A percentile compares a stretch with the other conserved stretches of the same genome.
These are phyloP conservation scores for Mortierella antarctica DNA, from an alignment of 192 early-diverging fungal species.

Conservation along the genomic window DNA sequence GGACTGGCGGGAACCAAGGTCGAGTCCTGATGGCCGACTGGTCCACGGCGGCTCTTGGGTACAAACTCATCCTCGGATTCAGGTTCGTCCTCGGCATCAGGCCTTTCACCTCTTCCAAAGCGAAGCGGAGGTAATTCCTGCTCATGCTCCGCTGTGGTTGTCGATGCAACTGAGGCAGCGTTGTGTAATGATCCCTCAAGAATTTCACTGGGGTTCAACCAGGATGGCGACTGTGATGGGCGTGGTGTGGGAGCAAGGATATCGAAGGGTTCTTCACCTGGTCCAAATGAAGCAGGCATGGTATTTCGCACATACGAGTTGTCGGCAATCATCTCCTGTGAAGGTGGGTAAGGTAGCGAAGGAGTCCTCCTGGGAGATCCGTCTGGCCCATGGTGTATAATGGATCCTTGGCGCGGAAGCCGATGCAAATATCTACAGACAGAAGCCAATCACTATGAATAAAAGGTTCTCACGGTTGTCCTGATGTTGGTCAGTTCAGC, in stretches of 20 bases:
- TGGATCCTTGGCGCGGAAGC: conserved; percentile 36
- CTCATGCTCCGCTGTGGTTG: not conserved
- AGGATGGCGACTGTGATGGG: conserved; percentile 39
- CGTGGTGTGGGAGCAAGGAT: conserved; percentile 46
- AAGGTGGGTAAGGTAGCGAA: conserved; percentile 30
- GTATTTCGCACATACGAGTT: conserved; percentile 22
- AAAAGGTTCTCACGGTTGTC: not conserved
- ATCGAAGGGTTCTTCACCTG: conserved; percentile 26
- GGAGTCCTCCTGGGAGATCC: conserved; percentile 27
- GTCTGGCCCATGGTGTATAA: conserved; percentile 12
- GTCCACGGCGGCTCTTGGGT: conserved; percentile 4
- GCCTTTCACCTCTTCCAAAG: conserved; percentile 40
- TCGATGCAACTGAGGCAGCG: not conserved
- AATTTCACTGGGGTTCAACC: conserved; percentile 27
- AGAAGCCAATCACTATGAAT: not conserved
- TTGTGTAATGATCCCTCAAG: conserved; percentile 26
- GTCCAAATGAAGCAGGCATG: conserved; percentile 28
- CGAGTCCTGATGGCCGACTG: conserved; percentile 1
- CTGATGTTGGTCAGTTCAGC: not conserved
- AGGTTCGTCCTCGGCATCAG: conserved; percentile 44
- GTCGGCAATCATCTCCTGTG: conserved; percentile 22
- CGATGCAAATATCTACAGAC: conserved; percentile 37
- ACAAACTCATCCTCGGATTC: conserved; percentile 43
- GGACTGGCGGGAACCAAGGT: not conserved
- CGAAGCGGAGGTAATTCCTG: conserved; percentile 37